Base-by-base conservation (phyloP, 768 basidiomycete species). In the Sporobolomyces phaffii region DNA sequence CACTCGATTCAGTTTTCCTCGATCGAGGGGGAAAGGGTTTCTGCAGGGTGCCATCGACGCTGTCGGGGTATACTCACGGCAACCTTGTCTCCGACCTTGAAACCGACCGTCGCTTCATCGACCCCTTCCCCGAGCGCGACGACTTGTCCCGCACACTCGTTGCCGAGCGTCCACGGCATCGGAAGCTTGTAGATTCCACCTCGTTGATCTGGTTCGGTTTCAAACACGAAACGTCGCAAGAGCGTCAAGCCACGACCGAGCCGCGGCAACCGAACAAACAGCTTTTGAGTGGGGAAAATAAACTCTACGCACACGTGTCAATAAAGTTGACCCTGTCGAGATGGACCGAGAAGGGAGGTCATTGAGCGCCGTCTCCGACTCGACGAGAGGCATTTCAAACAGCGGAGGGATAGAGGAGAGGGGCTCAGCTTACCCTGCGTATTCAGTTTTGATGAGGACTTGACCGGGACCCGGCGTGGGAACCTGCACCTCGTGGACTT, bases 301-400 rank as follows among this genome's bases (percentile, higher is more conserved):
- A 36, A 22, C 51, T 26, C 26, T 20, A n/a, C 59, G 26, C n/a
- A 70, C 62, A 72, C 9, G 64, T 73, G 62, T 79, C 77, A 65
- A 80, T 90, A 76, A 88, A 96, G 80, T 96, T 96, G 73, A 94
- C 83, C 10, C 89, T 63, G 47, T 38, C n/a, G n/a, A n/a, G n/a
- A n/a, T n/a, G n/a, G n/a, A n/a, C n/a, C n/a, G n/a, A n/a, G n/a
- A n/a, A n/a, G n/a, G n/a, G n/a, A n/a, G n/a, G n/a, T n/a, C 14
- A 47, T 10, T 28, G n/a, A 18, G 24, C 15, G 50, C 22, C 9
- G n/a, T n/a, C n/a, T n/a, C n/a, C n/a, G n/a, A n/a, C n/a, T n/a
- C n/a, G n/a, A n/a, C n/a, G n/a, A n/a, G n/a, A n/a, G n/a, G n/a
- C n/a, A n/a, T n/a, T n/a, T n/a, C n/a, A n/a, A 58, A 6, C 36